Percentiles rank a stretch among this genome's conserved stretches.
These are phyloP conservation scores for Fistulinella cinereoalba DNA, from an alignment of 1,284 basidiomycete genomes.

Conservation along the genomic window DNA sequence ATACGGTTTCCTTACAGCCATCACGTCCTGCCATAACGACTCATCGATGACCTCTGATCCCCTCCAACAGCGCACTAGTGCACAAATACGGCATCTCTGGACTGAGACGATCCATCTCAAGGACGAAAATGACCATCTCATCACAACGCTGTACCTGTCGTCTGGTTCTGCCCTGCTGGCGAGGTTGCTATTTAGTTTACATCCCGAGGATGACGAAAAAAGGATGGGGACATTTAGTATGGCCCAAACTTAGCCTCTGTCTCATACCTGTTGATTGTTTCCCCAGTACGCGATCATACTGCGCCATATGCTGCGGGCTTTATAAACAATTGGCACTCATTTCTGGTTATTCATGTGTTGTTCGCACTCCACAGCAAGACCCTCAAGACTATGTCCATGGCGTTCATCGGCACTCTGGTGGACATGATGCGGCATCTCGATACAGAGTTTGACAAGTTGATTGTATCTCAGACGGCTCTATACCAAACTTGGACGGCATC, in stretches of 20 bases:
- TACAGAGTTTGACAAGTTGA: slow-evolving; percentile 15
- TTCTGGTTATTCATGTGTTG: slow-evolving; percentile 22
- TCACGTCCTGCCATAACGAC: background rate
- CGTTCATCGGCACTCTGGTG: slow-evolving; percentile 13
- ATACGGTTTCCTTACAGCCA: slow-evolving; percentile 5
- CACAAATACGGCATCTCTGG: slow-evolving; percentile 1
- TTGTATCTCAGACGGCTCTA: slow-evolving; percentile 10
- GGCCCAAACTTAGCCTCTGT: background rate
- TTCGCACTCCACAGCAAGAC: slow-evolving; percentile 14
- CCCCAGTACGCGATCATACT: slow-evolving; percentile 14
- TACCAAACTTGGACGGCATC: slow-evolving; percentile 12
- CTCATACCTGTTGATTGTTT: background rate
- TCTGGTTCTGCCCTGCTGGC: background rate
- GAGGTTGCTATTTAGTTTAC: background rate
- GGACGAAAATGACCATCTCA: background rate
- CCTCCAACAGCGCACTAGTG: slow-evolving; percentile 2
- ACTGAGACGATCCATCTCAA: background rate
- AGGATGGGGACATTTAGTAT: slow-evolving; percentile 19
- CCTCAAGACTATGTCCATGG: slow-evolving; percentile 6
- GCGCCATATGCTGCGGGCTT: slow-evolving; percentile 19
- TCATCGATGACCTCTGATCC: background rate
- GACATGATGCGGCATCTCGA: slow-evolving; percentile 19
- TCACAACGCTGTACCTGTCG: background rate
- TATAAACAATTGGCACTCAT: slow-evolving; percentile 18
- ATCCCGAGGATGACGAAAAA: slow-evolving; percentile 8